Evolutionary conservation across 2,329 filamentous ascomycete genomes (phyloP).

Genomic region (Zymoseptoria ardabiliae): DNA sequence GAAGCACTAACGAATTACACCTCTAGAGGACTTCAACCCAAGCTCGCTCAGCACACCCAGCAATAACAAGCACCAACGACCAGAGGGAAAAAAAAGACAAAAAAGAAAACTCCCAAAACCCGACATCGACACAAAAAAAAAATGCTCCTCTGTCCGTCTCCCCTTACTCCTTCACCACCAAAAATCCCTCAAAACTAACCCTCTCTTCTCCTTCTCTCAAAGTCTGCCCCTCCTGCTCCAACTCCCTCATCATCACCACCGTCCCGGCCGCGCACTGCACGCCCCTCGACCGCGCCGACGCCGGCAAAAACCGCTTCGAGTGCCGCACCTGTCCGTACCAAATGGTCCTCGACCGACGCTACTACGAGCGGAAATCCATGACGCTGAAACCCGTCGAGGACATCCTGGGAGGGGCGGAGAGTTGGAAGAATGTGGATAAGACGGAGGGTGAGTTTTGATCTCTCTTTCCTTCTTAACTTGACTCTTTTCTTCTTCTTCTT

Average conservation of each 20-base stretch:
- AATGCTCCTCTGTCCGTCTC: constrained; percentile 60
- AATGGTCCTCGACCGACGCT: constrained; percentile 68
- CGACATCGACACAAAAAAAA: constrained; percentile 10
- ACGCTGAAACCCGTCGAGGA: constrained; percentile 82
- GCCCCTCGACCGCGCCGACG: constrained; percentile 33
- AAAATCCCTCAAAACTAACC: constrained; percentile 3
- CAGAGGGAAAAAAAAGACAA: neutral
- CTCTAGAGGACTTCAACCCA: too few relatives aligned
- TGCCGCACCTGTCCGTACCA: constrained; percentile 95
- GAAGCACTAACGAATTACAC: neutral
- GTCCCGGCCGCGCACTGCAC: constrained; percentile 31
- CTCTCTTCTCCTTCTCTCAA: neutral
- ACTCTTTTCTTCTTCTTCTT: neutral
- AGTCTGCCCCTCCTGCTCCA: constrained; percentile 81
- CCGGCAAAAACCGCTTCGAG: constrained; percentile 70
- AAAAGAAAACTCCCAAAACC: neutral
- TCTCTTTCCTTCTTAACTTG: neutral
- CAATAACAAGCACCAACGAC: neutral
- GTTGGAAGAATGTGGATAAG: constrained; percentile 89
- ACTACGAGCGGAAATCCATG: constrained; percentile 74
- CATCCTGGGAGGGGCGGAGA: constrained; percentile 78
- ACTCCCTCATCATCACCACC: constrained; percentile 67
- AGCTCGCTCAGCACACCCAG: too few relatives aligned
- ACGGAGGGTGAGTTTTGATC: constrained; percentile 45
- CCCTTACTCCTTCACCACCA: neutral